These are phyloP conservation scores for Endoconidiophora laricicola DNA, from an alignment of 2,329 filamentous ascomycete species.

Conservation along the genomic window DNA sequence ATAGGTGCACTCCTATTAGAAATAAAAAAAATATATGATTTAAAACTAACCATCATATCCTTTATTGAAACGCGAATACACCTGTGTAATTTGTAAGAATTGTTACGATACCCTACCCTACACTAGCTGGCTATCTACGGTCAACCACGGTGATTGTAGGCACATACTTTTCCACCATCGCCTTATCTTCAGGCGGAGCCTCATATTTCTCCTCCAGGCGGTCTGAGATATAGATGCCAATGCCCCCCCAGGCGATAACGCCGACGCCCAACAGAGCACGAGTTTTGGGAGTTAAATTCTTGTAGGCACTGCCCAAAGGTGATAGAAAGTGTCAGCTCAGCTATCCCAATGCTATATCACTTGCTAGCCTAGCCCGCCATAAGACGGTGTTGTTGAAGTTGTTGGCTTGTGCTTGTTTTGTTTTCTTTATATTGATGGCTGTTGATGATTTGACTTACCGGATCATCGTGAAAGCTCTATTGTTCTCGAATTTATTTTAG, in stretches of 20 bases:
- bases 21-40: too few relatives aligned
- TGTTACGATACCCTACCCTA: too few relatives aligned
- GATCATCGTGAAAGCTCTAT: neutral
- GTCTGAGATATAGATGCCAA: constrained; percentile 60
- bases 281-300: constrained; percentile 51
- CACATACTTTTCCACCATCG: constrained; percentile 41
- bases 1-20: too few relatives aligned
- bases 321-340: too few relatives aligned
- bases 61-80: too few relatives aligned
- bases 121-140: neutral
- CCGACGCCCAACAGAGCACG: constrained; percentile 56
- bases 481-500: neutral
- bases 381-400: too few relatives aligned
- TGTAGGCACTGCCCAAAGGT: constrained; percentile 41
- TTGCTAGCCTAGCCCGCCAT: neutral
- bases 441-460: neutral
- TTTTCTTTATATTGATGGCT: too few relatives aligned
- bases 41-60: too few relatives aligned
- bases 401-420: too few relatives aligned
- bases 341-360: neutral
- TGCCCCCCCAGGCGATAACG: constrained; percentile 58
- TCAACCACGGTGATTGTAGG: constrained; percentile 49
- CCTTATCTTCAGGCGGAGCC: constrained; percentile 57
- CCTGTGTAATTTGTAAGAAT: too few relatives aligned
- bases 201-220: constrained; percentile 57